phyloP scores from a whole-genome alignment of 1,284 basidiomycete species.

The Inonotus hispidus region DNA sequence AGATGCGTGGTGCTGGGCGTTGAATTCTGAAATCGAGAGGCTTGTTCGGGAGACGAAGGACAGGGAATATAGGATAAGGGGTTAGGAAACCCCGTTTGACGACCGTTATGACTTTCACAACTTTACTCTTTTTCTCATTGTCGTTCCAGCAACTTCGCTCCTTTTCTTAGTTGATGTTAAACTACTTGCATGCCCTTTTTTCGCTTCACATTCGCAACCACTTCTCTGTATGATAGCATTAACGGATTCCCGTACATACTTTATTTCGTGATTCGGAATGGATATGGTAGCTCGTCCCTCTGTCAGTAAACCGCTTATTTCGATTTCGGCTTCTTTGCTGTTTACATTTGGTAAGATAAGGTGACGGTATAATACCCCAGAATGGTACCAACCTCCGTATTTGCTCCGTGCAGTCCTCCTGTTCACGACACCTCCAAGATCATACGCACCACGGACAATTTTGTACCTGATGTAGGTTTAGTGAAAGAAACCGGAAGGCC shows the following conservation, averaged over 20 bases:
- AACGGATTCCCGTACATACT: neutral
- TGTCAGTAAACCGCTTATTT: conserved; percentile 30
- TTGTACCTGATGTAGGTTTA: conserved; percentile 67
- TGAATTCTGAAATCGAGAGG: conserved; percentile 81
- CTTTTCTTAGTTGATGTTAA: neutral
- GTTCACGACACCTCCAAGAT: conserved; percentile 88
- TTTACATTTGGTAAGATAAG: too few species aligned
- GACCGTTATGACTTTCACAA: neutral
- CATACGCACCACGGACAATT: conserved; percentile 88
- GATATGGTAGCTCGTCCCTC: conserved; percentile 35
- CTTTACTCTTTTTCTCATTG: neutral
- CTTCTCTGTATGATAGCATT: neutral
- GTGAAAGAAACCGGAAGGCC: neutral
- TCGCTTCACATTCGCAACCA: too few species aligned
- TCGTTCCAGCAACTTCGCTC: neutral
- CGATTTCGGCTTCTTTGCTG: conserved; percentile 86
- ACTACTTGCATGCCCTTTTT: neutral
- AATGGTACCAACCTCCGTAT: conserved; percentile 74
- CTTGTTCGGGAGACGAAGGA: conserved; percentile 50
- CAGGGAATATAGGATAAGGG: conserved; percentile 55
- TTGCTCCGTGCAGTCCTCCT: conserved; percentile 80
- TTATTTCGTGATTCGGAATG: neutral
- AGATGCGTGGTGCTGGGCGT: conserved; percentile 84
- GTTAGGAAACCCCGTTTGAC: conserved; percentile 34
- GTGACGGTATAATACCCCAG: neutral